phyloP scores from a whole-genome alignment of 2,329 filamentous ascomycete genomes.

The Arthrocladium fulminans region DNA sequence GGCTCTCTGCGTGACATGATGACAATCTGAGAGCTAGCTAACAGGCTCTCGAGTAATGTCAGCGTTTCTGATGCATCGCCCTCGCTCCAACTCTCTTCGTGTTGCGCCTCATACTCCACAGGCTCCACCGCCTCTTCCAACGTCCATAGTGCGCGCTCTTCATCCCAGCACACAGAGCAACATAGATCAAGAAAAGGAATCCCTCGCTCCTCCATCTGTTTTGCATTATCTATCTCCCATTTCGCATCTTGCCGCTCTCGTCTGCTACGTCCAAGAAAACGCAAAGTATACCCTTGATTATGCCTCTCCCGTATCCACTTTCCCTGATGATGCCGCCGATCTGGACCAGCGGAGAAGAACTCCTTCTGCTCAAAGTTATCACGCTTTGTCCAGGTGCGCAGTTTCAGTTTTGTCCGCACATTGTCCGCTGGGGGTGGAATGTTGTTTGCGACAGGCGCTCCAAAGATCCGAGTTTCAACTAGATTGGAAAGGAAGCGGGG shows the following conservation, averaged over 20 bases:
- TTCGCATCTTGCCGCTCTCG: too few relatives aligned
- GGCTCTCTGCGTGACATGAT: neutral
- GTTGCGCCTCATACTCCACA: too few relatives aligned
- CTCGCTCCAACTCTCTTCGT: neutral
- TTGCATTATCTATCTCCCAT: too few relatives aligned
- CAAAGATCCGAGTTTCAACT: too few relatives aligned
- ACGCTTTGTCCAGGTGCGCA: constrained; percentile 1
- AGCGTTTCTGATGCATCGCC: neutral
- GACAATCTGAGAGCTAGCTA: neutral
- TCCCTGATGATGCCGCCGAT: constrained; percentile 12
- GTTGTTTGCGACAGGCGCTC: too few relatives aligned
- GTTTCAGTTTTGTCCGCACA: neutral
- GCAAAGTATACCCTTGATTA: neutral
- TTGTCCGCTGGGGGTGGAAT: neutral
- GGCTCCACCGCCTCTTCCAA: too few relatives aligned
- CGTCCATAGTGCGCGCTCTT: too few relatives aligned
- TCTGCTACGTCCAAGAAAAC: too few relatives aligned
- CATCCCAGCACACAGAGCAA: too few relatives aligned
- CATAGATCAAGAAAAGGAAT: too few relatives aligned
- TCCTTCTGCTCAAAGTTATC: constrained; percentile 16
- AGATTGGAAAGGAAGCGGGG: neutral
- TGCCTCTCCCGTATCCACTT: constrained; percentile 13
- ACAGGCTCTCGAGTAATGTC: neutral
- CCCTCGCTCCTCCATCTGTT: too few relatives aligned
- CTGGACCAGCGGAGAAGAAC: constrained; percentile 12